Percentiles rank a stretch among this genome's conserved stretches.
These are phyloP conservation scores for Phoma sp. DNA, from an alignment of 2,329 filamentous ascomycete genomes.

Conservation along the genomic window DNA sequence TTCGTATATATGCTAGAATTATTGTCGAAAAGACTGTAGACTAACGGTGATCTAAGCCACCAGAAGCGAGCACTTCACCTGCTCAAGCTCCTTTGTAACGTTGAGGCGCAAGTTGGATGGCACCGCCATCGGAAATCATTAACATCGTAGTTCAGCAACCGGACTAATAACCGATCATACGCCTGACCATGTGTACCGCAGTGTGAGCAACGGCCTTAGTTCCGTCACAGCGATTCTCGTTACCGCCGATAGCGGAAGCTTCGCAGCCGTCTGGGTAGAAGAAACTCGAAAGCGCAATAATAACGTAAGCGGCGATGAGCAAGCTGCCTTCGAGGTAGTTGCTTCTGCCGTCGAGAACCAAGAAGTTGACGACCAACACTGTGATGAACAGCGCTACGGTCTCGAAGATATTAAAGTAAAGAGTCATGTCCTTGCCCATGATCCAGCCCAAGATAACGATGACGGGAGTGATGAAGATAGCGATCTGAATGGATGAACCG, in stretches of 20 bases:
- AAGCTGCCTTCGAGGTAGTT: constrained; percentile 82
- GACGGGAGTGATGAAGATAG: constrained; percentile 77
- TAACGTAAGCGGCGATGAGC: constrained; percentile 77
- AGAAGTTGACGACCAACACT: constrained; percentile 83
- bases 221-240: constrained; percentile 20
- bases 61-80: constrained; percentile 14
- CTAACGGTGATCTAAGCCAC: not conserved
- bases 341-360: constrained; percentile 81
- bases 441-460: constrained; percentile 81
- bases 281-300: constrained; percentile 68
- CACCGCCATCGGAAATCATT: not conserved
- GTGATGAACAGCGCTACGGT: constrained; percentile 79
- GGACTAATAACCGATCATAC: constrained; percentile 5
- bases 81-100: constrained; percentile 3
- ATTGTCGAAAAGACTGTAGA: constrained; percentile 1
- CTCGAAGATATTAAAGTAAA: constrained; percentile 67
- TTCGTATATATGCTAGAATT: no score
- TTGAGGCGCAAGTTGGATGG: constrained; percentile 9
- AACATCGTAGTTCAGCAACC: not conserved
- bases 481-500: constrained; percentile 79
- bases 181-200: constrained; percentile 12
- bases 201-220: constrained; percentile 7
- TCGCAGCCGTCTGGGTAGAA: constrained; percentile 55
- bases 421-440: constrained; percentile 72
- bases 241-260: constrained; percentile 54